A percentile compares a stretch with the other conserved stretches of the same genome.
Conservation (phyloP, 441 rosid genomes). For the Eruca vesicaria region DNA sequence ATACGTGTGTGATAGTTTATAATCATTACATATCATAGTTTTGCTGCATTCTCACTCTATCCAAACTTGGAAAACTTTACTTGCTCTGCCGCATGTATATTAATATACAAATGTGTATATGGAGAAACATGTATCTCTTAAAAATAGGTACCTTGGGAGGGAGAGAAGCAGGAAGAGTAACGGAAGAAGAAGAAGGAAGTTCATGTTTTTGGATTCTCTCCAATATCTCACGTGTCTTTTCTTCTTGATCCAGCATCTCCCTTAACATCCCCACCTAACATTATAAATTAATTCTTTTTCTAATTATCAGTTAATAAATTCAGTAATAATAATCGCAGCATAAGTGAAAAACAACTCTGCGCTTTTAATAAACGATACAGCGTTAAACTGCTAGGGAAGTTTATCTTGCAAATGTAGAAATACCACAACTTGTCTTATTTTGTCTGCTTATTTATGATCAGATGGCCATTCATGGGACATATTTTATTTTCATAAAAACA, state of each 20-base stretch:
- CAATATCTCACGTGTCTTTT: conserved; percentile 65
- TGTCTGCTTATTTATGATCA: not conserved
- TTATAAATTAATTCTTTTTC: not conserved
- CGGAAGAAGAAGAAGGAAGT: conserved; percentile 35
- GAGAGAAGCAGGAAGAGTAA: conserved; percentile 63
- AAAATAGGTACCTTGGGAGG: conserved; percentile 67
- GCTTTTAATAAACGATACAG: not conserved
- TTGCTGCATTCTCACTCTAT: conserved; percentile 26
- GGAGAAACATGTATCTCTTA: not conserved
- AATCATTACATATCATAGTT: conserved; percentile 1
- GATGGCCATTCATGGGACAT: not conserved
- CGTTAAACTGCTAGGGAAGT: not conserved
- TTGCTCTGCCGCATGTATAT: not conserved
- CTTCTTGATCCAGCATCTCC: conserved; percentile 79
- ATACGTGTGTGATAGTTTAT: conserved; percentile 18
- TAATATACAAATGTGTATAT: not conserved
- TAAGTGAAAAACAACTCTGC: not conserved
- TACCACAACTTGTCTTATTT: not conserved
- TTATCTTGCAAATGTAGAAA: not conserved
- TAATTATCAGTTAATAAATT: not conserved
- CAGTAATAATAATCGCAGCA: not conserved
- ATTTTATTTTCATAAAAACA: not conserved
- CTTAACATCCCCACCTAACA: conserved; percentile 63
- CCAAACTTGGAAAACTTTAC: conserved; percentile 17
- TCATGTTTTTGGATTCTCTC: conserved; percentile 49